phyloP scores from a whole-genome alignment of 1,284 basidiomycete genomes.

The Cutaneotrichosporon cutaneum region DNA sequence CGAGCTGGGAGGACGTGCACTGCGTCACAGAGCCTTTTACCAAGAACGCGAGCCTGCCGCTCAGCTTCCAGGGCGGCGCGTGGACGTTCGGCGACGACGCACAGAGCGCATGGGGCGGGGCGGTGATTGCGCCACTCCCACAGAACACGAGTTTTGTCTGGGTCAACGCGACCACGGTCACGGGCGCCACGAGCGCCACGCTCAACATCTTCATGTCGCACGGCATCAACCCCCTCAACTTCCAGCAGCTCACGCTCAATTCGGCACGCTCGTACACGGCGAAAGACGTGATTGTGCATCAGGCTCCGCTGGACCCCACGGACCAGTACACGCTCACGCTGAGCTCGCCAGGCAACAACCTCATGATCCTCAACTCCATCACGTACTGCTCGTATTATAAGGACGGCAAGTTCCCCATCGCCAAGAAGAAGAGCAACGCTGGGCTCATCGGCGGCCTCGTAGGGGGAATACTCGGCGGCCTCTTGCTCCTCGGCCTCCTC shows the following conservation, averaged over 20 bases:
- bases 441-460: conserved; percentile 1
- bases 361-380: neutral
- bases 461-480: neutral
- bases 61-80: neutral
- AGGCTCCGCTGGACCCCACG: conserved; percentile 3
- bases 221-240: neutral
- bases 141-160: conserved; percentile 2
- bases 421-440: neutral
- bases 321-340: neutral
- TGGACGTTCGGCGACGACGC: neutral
- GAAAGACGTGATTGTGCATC: neutral
- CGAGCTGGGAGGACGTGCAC: neutral
- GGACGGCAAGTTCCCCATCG: neutral
- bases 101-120: neutral
- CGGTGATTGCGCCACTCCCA: neutral
- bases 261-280: neutral
- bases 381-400: conserved; percentile 8
- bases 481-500: neutral
- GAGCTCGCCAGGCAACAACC: neutral
- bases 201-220: neutral
- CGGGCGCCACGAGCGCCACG: neutral
- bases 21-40: neutral
- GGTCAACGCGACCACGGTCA: neutral
- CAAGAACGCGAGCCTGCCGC: neutral
- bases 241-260: neutral